A percentile compares a stretch with the other conserved stretches of the same genome.
phyloP scores from a whole-genome alignment of 306 rosid species.

The Castanopsis chinensis region DNA sequence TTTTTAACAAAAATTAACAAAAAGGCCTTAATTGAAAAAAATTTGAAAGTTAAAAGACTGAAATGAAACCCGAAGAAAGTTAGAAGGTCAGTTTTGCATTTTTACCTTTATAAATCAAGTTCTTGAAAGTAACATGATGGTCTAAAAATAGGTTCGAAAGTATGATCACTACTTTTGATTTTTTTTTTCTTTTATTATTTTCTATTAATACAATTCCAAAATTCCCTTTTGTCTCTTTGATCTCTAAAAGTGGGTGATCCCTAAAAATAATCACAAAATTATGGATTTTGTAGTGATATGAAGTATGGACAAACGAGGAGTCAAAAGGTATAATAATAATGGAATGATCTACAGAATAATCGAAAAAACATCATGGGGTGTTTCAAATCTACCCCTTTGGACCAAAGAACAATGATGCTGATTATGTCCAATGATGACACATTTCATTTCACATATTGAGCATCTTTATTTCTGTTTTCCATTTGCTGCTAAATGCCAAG shows the following conservation, averaged over 20 bases:
- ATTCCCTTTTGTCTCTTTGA: neutral
- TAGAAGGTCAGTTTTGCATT: too few relatives aligned
- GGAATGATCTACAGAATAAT: neutral
- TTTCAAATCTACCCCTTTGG: neutral
- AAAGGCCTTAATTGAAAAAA: too few relatives aligned
- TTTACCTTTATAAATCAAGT: neutral
- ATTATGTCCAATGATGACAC: too few relatives aligned
- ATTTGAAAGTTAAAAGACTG: too few relatives aligned
- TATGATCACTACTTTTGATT: neutral
- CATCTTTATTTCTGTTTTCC: neutral
- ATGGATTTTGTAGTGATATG: neutral
- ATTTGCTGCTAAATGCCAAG: neutral
- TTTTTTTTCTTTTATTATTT: neutral
- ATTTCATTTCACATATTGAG: neutral
- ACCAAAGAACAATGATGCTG: neutral
- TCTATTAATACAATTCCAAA: neutral
- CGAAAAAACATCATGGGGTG: neutral
- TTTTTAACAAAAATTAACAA: too few relatives aligned
- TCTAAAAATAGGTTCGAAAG: neutral
- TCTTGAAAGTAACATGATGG: neutral
- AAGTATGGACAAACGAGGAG: neutral
- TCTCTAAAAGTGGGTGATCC: neutral
- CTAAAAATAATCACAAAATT: neutral
- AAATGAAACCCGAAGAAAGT: too few relatives aligned
- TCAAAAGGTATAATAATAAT: neutral